Evolutionary conservation across 768 basidiomycete genomes (phyloP).

Genomic region (Suillus americanus): DNA sequence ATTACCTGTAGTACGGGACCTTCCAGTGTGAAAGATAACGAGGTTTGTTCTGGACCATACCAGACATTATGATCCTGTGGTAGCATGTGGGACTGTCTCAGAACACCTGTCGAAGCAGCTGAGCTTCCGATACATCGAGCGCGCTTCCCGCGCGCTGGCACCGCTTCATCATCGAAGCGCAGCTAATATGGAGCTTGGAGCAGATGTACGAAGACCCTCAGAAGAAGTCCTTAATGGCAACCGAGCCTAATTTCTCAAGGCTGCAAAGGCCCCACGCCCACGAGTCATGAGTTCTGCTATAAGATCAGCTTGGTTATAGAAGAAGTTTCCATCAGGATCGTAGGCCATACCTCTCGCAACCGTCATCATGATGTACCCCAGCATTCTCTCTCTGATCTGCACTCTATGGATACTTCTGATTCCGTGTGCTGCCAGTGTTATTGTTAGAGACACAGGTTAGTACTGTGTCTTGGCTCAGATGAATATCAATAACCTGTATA

Average conservation of each 20-base stretch:
- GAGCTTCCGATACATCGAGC: neutral
- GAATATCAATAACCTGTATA: neutral
- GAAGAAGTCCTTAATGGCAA: neutral
- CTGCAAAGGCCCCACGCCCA: neutral
- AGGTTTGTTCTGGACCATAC: neutral
- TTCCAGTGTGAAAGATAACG: neutral
- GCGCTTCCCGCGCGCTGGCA: neutral
- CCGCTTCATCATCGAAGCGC: neutral
- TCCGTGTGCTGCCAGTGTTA: neutral
- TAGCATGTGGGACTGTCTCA: neutral
- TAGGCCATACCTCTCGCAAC: constrained; percentile 1
- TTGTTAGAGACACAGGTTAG: constrained; percentile 3
- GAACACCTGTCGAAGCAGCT: neutral
- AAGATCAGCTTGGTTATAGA: neutral
- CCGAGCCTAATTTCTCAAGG: constrained; percentile 1
- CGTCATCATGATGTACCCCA: neutral
- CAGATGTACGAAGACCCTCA: neutral
- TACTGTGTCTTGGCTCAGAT: neutral
- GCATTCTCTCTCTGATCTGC: neutral
- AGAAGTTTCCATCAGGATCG: neutral
- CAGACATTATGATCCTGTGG: neutral
- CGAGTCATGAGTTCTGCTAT: neutral
- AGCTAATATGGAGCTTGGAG: constrained; percentile 1
- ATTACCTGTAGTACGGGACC: neutral
- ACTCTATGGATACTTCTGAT: neutral